Conservation (phyloP, 208 protist species). For the Acanthamoeba castellanii region DNA sequence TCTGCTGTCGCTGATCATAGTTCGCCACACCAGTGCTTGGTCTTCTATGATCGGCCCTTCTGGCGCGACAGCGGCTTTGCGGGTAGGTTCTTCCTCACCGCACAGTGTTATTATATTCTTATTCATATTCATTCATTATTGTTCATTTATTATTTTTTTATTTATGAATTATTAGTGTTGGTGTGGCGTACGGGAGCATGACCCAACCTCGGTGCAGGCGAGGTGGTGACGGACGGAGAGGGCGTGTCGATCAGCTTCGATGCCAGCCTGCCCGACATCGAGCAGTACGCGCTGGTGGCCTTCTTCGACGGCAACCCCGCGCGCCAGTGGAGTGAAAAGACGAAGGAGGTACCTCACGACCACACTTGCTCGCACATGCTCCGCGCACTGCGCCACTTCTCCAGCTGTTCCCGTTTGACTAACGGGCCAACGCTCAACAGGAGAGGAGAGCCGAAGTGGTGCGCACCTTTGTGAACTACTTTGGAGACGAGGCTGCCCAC, state of each 20-base stretch:
- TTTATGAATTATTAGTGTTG: no score
- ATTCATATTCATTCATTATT: no score
- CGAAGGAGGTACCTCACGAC: background rate
- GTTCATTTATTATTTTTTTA: no score
- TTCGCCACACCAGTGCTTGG: background rate
- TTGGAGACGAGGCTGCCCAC: constrained; percentile 6
- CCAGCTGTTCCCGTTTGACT: no score
- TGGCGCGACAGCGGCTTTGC: constrained; percentile 69
- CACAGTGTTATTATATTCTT: no score
- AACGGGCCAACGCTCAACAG: background rate
- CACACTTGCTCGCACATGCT: background rate
- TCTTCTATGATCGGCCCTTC: constrained; percentile 74
- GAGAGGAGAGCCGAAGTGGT: constrained; percentile 7
- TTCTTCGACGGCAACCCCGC: constrained; percentile 73
- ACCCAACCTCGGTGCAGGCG: background rate
- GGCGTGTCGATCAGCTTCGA: constrained; percentile 50
- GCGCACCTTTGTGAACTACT: background rate
- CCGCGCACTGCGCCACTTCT: background rate
- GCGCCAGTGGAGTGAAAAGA: constrained; percentile 34
- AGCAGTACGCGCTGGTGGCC: constrained; percentile 38
- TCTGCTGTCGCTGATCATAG: background rate
- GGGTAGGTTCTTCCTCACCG: background rate
- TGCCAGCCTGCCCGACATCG: constrained; percentile 57
- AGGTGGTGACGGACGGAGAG: background rate
- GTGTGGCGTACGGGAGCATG: no score